Base-by-base conservation (phyloP, 176 grass and related monocot genomes). In the Aegilops umbellulata region DNA sequence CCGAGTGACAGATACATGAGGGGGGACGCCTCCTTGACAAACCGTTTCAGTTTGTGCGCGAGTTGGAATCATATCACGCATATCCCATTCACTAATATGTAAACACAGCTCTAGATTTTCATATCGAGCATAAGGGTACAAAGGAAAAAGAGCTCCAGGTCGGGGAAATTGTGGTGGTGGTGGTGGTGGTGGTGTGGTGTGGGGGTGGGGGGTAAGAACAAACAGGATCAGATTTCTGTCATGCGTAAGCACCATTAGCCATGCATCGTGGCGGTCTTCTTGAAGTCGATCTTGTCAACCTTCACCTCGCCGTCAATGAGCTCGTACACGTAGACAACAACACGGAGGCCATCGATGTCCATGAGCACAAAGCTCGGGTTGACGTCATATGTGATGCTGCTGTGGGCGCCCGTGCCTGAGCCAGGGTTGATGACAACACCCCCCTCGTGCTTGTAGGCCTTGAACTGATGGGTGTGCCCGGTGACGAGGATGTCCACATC, bases 401-500 rank as follows among this genome's bases (percentile, higher is more conserved):
- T 97, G 76, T 91, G 88, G 19, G 94, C 97, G 29, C 97, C 94
- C 2, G 97, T 99, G 42, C 92, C 97, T 0, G 94, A 97, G 9
- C 97, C 94, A 1, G 97, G 97, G 85, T 99, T 99, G 84, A 99
- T 97, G 63, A 99, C 94, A 1, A 99, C 94, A 41, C 97, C 92
- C 1, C 97, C 94, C 89, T 97, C 97, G 16, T 97, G 94, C 90
- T 99, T 99, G 92, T 97, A 99, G 6, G 97, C 97, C 68, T 99
- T 97, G 79, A 99, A 97, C 87, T 94, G 97, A 85, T 93, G 92
- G 36, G 89, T 99, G 80, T 99, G 97, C 86, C 97, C 97, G 0
- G 92, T 97, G 79, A 99, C 97, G 46, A 99, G 94, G 88, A 99
- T 97, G 87, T 99, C 97, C 69, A 99, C 97, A 32, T 97, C 97